A percentile compares a stretch with the other conserved stretches of the same genome.
Evolutionary conservation across 2,329 filamentous ascomycete species (phyloP).

Genomic region (Talaromyces sp.): DNA sequence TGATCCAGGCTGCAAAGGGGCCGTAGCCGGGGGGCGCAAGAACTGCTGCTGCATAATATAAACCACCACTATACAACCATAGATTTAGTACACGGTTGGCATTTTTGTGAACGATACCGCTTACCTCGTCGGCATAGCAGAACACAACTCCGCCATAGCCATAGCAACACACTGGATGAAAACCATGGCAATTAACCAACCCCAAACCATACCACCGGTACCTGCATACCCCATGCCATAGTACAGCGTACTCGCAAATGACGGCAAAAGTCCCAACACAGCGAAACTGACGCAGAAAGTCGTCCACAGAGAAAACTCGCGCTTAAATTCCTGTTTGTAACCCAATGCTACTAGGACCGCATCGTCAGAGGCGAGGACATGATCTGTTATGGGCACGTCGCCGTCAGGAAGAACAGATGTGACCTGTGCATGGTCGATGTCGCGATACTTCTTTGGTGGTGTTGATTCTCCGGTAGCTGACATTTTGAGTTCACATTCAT

Average conservation of each 20-base stretch:
- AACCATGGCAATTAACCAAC: constrained; percentile 69
- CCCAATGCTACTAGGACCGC: constrained; percentile 43
- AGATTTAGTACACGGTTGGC: not conserved
- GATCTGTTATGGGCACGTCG: constrained; percentile 36
- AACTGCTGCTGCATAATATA: constrained; percentile 72
- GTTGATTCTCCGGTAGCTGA: constrained; percentile 16
- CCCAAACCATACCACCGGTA: constrained; percentile 68
- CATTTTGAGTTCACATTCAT: not conserved
- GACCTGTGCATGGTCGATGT: constrained; percentile 32
- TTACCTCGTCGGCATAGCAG: constrained; percentile 66
- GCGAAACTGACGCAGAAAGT: constrained; percentile 73
- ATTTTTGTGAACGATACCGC: constrained; percentile 3
- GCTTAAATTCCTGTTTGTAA: constrained; percentile 62
- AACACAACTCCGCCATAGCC: constrained; percentile 69
- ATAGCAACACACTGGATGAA: constrained; percentile 70
- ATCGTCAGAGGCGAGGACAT: constrained; percentile 41
- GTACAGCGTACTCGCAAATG: constrained; percentile 67
- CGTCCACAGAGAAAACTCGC: constrained; percentile 71
- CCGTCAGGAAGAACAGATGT: constrained; percentile 38
- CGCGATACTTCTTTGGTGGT: constrained; percentile 20
- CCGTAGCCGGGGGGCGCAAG: constrained; percentile 65
- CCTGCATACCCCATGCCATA: constrained; percentile 63
- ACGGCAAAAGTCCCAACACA: constrained; percentile 67
- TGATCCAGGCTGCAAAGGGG: constrained; percentile 65
- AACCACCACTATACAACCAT: constrained; percentile 51